Conservation (phyloP, 2,329 filamentous ascomycete genomes). For the Neofusicoccum cordaticola region DNA sequence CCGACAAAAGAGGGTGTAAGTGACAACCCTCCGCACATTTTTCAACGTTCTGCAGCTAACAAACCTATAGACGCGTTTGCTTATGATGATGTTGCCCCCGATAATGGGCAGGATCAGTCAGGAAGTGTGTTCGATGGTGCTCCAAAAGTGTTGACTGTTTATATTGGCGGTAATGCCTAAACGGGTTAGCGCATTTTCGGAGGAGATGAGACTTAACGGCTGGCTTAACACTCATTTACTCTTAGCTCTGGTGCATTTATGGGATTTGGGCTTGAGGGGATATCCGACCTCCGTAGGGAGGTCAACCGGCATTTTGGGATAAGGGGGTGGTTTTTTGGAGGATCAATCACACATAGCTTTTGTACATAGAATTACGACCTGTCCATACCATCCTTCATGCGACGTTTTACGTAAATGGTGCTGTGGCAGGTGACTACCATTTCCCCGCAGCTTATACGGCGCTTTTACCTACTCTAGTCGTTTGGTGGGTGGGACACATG, state of each 20-base stretch:
- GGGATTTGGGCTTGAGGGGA: background rate
- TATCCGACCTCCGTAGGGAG: background rate
- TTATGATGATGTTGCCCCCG: constrained; percentile 65
- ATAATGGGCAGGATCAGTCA: constrained; percentile 54
- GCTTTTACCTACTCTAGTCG: no score
- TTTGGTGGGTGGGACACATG: background rate
- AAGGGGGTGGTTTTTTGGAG: background rate
- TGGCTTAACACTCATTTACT: background rate
- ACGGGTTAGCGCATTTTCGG: no score
- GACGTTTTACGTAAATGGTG: background rate
- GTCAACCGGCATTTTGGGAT: background rate
- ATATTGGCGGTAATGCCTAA: constrained; percentile 41
- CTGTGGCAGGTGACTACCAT: background rate
- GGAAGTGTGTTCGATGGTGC: constrained; percentile 48
- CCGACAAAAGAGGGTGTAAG: constrained; percentile 54
- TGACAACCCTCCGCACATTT: no score
- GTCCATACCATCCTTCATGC: background rate
- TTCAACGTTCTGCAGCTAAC: constrained; percentile 28
- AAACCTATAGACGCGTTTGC: fast-evolving
- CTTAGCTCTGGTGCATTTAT: background rate
- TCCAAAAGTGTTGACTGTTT: constrained; percentile 47
- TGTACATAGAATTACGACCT: background rate
- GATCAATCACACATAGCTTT: background rate
- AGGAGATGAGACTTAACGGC: no score
- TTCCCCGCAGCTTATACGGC: background rate